Percentiles rank a stretch among this genome's conserved stretches.
Evolutionary conservation across 768 basidiomycete species (phyloP).

Genomic region (Boletus barrowsii): DNA sequence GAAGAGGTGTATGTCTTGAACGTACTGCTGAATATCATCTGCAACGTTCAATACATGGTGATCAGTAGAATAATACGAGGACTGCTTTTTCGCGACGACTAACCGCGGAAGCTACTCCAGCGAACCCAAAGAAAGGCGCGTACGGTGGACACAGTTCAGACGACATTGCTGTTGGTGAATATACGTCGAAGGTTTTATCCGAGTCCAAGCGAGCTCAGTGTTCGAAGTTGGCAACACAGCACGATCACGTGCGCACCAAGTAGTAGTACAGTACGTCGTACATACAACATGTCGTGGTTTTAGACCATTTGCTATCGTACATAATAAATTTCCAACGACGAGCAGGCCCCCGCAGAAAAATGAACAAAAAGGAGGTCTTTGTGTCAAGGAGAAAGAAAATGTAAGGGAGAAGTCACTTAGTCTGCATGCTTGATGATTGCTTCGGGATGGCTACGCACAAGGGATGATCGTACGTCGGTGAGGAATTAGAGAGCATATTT

Average conservation of each 20-base stretch:
- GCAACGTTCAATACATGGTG: background rate
- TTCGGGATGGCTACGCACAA: no score
- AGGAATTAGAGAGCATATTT: constrained; percentile 31
- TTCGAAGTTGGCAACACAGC: background rate
- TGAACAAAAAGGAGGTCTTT: no score
- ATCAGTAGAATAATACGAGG: constrained; percentile 9
- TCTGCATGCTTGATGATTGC: no score
- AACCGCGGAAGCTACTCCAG: constrained; percentile 91
- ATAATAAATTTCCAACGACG: no score
- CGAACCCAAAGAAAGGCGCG: constrained; percentile 98
- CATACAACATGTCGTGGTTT: no score
- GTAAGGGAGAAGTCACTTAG: background rate
- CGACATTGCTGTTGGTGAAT: constrained; percentile 41
- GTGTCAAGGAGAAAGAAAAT: background rate
- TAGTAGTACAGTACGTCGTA: no score
- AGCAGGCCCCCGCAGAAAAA: no score
- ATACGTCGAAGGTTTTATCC: background rate
- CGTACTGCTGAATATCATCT: constrained; percentile 98
- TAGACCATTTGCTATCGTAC: no score
- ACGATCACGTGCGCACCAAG: constrained; percentile 11
- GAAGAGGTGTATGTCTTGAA: constrained; percentile 17
- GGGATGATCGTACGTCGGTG: background rate
- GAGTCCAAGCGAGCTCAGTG: background rate
- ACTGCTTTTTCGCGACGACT: constrained; percentile 29
- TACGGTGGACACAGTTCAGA: constrained; percentile 75